Conservation (phyloP, 352 stramenopile species). For the Globisporangium cederbergense region DNA sequence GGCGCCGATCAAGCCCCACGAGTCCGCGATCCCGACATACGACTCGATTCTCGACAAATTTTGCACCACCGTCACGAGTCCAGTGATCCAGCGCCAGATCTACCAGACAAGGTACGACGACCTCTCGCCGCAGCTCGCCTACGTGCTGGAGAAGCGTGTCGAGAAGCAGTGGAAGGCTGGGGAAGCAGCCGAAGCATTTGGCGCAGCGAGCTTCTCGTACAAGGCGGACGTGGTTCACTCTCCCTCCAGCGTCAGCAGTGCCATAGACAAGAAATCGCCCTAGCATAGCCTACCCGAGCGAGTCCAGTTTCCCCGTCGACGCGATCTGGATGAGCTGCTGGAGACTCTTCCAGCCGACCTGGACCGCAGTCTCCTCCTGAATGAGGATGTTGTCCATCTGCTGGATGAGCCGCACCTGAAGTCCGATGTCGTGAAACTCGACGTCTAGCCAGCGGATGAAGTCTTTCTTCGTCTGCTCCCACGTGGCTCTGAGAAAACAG, state of each 20-base stretch:
- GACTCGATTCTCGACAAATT: constrained; percentile 82
- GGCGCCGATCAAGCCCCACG: constrained; percentile 38
- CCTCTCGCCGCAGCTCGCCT: constrained; percentile 66
- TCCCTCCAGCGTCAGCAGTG: background rate
- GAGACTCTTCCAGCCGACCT: constrained; percentile 28
- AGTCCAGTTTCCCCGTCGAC: constrained; percentile 12
- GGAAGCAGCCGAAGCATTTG: constrained; percentile 29
- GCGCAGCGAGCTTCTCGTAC: constrained; percentile 37
- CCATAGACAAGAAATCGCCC: background rate
- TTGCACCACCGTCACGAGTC: constrained; percentile 72
- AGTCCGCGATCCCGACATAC: constrained; percentile 58
- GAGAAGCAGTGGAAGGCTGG: constrained; percentile 47
- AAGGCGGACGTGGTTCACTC: constrained; percentile 31
- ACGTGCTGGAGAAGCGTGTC: constrained; percentile 67
- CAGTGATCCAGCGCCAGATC: constrained; percentile 70
- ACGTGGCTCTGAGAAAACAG: constrained; percentile 35
- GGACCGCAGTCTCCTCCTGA: constrained; percentile 4
- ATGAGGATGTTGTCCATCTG: constrained; percentile 34
- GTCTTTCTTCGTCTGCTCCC: constrained; percentile 42
- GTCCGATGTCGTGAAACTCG: constrained; percentile 36
- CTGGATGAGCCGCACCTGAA: constrained; percentile 44
- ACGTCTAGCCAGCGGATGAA: constrained; percentile 34
- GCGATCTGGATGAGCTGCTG: constrained; percentile 44
- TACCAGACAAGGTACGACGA: constrained; percentile 58
- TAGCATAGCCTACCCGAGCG: constrained; percentile 1